Percentiles rank a stretch among this genome's conserved stretches.
These are phyloP conservation scores for Botryotinia convoluta DNA, from an alignment of 2,329 filamentous ascomycete genomes.

Conservation along the genomic window DNA sequence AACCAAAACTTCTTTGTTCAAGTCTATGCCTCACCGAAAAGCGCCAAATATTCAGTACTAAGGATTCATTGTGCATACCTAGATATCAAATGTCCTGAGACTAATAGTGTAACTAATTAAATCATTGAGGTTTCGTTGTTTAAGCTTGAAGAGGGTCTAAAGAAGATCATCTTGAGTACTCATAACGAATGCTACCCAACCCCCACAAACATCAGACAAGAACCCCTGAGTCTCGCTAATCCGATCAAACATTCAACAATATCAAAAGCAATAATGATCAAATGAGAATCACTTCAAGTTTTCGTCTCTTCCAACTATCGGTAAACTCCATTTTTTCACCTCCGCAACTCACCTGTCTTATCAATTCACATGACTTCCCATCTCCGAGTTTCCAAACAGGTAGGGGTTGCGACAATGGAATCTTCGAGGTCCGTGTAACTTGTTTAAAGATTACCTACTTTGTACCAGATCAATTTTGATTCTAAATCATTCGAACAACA, in stretches of 20 bases:
- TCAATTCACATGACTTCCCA: neutral
- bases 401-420: neutral
- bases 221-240: slow-evolving; percentile 5
- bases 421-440: neutral
- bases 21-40: neutral
- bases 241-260: neutral
- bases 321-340: neutral
- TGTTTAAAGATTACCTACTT: neutral
- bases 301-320: rapidly evolving
- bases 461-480: neutral
- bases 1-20: neutral
- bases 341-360: neutral
- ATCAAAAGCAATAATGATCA: neutral
- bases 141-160: neutral
- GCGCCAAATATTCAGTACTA: neutral
- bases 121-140: neutral
- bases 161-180: neutral
- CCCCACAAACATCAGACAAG: neutral
- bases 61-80: neutral
- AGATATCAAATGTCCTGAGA: neutral
- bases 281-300: neutral
- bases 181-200: neutral
- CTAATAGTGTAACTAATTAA: neutral
- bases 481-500: neutral
- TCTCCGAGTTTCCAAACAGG: neutral